A percentile compares a stretch with the other conserved stretches of the same genome.
phyloP scores from a whole-genome alignment of 2,329 filamentous ascomycete genomes.

The Pseudofabraea citricarpa region DNA sequence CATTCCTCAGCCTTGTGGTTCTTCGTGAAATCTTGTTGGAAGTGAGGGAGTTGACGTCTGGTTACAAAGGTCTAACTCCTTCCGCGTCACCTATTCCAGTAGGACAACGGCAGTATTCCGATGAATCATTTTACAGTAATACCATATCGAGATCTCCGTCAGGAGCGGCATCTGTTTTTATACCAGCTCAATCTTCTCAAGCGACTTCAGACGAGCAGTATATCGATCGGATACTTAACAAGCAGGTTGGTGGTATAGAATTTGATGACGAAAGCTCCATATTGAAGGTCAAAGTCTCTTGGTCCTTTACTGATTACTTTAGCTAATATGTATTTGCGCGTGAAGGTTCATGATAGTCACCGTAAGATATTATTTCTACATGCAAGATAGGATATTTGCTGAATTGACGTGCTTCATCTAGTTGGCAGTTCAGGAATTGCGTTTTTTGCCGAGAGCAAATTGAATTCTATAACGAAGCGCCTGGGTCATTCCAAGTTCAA shows the following conservation, averaged over 20 bases:
- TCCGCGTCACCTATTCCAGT: too few species aligned
- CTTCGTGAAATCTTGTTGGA: background rate
- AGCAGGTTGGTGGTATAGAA: constrained; percentile 10
- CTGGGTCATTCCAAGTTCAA: constrained; percentile 20
- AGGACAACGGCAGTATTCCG: too few species aligned
- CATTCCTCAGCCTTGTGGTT: background rate
- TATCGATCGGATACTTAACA: constrained; percentile 16
- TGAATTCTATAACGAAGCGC: constrained; percentile 20
- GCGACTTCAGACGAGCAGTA: too few species aligned
- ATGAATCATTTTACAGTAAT: too few species aligned
- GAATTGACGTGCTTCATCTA: constrained; percentile 10
- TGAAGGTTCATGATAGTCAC: constrained; percentile 7
- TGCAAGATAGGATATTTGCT: constrained; percentile 2
- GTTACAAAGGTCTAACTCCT: constrained; percentile 11
- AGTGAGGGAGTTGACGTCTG: constrained; percentile 16
- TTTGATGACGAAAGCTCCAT: constrained; percentile 13
- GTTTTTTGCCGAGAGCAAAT: constrained; percentile 31
- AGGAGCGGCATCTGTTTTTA: too few species aligned
- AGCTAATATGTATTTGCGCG: background rate
- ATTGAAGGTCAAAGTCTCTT: constrained; percentile 16
- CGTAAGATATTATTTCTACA: constrained; percentile 2
- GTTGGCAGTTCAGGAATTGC: constrained; percentile 22
- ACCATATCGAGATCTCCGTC: too few species aligned
- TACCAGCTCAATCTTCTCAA: too few species aligned
- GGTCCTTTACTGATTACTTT: background rate